These are phyloP conservation scores for Platanthera guangdongensis DNA, from an alignment of 106 monocot species.

Conservation along the genomic window DNA sequence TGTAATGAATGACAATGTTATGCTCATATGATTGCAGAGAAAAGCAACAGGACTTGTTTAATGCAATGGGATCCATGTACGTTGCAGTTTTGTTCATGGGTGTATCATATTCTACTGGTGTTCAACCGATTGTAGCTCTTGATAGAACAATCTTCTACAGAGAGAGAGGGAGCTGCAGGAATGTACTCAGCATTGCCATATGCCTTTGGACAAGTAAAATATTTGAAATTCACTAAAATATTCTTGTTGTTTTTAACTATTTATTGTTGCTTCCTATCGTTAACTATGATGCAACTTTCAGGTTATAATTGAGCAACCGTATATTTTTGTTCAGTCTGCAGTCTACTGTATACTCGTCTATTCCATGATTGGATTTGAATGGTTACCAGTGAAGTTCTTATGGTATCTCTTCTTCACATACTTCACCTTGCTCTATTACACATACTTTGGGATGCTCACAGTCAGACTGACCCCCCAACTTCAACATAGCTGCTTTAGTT, in stretches of 20 bases:
- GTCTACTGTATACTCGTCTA: slow-evolving; percentile 37
- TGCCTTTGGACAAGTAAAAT: slow-evolving; percentile 33
- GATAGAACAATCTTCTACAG: no score
- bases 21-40: no score
- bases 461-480: slow-evolving; percentile 42
- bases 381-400: slow-evolving; percentile 38
- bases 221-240: no score
- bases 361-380: slow-evolving; percentile 41
- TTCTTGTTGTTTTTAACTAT: no score
- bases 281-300: slow-evolving; percentile 10
- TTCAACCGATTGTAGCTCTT: no score
- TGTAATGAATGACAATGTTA: no score
- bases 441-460: slow-evolving; percentile 38
- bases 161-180: no score
- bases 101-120: no score
- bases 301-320: slow-evolving; percentile 47
- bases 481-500: slow-evolving; percentile 32
- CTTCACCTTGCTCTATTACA: slow-evolving; percentile 45
- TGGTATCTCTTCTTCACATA: slow-evolving; percentile 45
- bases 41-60: no score
- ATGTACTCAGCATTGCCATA: slow-evolving; percentile 19
- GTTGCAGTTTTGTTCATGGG: no score
- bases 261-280: no score
- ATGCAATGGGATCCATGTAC: no score
- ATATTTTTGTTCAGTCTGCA: slow-evolving; percentile 29